A percentile compares a stretch with the other conserved stretches of the same genome.
phyloP scores from a whole-genome alignment of 2,329 filamentous ascomycete species.

The Cephalotrichum gorgonifer region DNA sequence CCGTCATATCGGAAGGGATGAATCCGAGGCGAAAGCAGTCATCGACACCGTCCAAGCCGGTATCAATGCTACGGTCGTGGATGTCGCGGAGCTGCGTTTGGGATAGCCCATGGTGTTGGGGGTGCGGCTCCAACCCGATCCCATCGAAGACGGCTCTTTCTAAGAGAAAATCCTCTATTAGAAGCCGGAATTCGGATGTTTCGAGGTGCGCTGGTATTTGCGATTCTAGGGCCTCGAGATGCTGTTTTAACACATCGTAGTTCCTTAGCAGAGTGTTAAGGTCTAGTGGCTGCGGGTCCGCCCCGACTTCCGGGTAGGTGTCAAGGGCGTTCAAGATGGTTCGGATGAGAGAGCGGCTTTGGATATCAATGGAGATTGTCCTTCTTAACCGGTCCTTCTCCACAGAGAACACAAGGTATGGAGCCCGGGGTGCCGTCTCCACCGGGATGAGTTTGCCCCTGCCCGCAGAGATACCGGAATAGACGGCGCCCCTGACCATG shows the following conservation, averaged over 20 bases:
- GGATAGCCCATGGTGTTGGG: conserved; percentile 8
- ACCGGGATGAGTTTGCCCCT: conserved; percentile 16
- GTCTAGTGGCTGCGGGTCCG: conserved; percentile 9
- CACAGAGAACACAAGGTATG: conserved; percentile 15
- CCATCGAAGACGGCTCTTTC: conserved; percentile 17
- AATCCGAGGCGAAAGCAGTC: conserved; percentile 16
- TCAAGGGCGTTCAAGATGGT: conserved; percentile 28
- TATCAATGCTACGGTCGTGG: conserved; percentile 14
- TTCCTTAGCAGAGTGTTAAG: conserved; percentile 14
- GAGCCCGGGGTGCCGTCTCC: conserved; percentile 8
- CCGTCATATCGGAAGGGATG: conserved; percentile 10
- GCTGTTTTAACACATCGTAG: conserved; percentile 14
- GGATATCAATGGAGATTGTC: conserved; percentile 13
- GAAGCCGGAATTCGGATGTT: conserved; percentile 15
- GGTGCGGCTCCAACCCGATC: conserved; percentile 12
- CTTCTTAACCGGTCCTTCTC: conserved; percentile 14
- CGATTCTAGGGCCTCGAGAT: conserved; percentile 8
- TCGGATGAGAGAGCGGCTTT: conserved; percentile 27
- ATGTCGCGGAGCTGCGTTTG: conserved; percentile 17
- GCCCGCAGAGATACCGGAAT: conserved; percentile 14
- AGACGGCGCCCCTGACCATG: not conserved
- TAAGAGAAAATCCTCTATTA: conserved; percentile 15
- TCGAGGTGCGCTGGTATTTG: conserved; percentile 7
- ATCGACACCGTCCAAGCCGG: conserved; percentile 16
- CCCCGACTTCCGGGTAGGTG: conserved; percentile 1